phyloP scores from a whole-genome alignment of 139 green algal species.

The Auxenochlorella pyrenoidosa region DNA sequence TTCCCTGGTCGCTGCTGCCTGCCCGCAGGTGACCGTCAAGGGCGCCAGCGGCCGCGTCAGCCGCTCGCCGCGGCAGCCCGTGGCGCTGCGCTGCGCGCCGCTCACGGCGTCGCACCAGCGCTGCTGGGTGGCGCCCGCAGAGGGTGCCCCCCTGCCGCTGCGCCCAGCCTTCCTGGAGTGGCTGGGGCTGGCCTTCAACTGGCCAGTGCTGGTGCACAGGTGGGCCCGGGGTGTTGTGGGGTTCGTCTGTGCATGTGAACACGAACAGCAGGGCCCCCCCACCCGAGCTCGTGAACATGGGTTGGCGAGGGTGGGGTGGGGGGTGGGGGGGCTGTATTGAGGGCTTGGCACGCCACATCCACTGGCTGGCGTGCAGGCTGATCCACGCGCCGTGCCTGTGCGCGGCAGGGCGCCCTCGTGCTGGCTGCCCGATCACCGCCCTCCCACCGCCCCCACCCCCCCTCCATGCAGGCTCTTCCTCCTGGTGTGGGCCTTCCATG shows the following conservation, averaged over 20 bases:
- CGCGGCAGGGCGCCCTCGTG: too few species aligned
- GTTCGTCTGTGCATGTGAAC: too few species aligned
- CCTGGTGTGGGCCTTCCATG: conserved; percentile 23
- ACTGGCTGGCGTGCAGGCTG: too few species aligned
- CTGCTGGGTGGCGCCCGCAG: conserved; percentile 16
- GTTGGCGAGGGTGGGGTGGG: too few species aligned
- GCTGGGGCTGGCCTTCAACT: conserved; percentile 49
- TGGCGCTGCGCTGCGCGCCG: conserved; percentile 13
- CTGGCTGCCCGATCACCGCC: too few species aligned
- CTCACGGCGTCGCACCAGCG: conserved; percentile 7
- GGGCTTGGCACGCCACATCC: too few species aligned
- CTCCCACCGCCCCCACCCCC: neutral
- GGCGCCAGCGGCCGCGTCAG: neutral
- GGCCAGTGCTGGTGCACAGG: conserved; percentile 44
- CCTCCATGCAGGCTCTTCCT: conserved; percentile 43
- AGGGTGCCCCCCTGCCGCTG: conserved; percentile 21
- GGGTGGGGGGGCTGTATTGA: too few species aligned
- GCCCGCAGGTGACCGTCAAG: conserved; percentile 18
- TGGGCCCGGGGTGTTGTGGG: too few species aligned
- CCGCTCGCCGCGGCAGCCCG: conserved; percentile 14
- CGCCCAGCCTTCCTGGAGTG: conserved; percentile 28
- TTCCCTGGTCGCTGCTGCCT: neutral
- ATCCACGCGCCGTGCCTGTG: too few species aligned
- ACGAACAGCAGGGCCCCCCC: too few species aligned
- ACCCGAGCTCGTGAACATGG: too few species aligned